Percentiles rank a stretch among this genome's conserved stretches.
These are phyloP conservation scores for Grifola frondosa DNA, from an alignment of 1,284 basidiomycete species.

Conservation along the genomic window DNA sequence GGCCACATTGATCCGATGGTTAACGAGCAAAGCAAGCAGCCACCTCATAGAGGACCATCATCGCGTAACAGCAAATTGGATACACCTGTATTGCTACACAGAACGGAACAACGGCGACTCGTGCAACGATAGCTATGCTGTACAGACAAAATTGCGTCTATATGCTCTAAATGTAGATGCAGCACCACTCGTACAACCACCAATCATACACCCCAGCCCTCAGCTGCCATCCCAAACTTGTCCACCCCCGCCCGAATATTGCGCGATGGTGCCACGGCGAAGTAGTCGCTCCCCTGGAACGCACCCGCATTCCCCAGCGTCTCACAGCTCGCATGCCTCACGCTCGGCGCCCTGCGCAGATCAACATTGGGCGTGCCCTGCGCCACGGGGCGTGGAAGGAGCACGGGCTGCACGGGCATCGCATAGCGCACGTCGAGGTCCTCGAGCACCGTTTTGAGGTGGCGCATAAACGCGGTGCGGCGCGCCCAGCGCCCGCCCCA, in stretches of 20 bases:
- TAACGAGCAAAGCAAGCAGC: no score
- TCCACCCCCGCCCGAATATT: constrained; percentile 18
- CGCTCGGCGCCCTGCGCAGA: constrained; percentile 2
- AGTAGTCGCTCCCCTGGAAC: constrained; percentile 21
- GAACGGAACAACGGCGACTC: no score
- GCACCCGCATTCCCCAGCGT: constrained; percentile 26
- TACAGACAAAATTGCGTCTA: no score
- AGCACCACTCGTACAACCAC: no score
- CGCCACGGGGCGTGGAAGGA: constrained; percentile 42
- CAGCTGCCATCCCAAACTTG: no score
- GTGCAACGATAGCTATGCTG: no score
- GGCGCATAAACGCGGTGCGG: constrained; percentile 69
- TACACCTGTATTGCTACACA: no score
- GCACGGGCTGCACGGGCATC: constrained; percentile 69
- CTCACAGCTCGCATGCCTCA: constrained; percentile 14
- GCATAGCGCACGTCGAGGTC: constrained; percentile 71
- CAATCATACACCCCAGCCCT: no score
- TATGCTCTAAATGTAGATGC: no score
- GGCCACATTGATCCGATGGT: no score
- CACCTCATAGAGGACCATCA: no score
- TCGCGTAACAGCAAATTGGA: no score
- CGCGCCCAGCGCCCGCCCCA: constrained; percentile 80
- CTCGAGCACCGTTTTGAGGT: constrained; percentile 68
- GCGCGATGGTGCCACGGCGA: constrained; percentile 21
- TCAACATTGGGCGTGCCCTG: not conserved